A percentile compares a stretch with the other conserved stretches of the same genome.
Conservation (phyloP, 768 basidiomycete species). For the Sporobolomyces pararoseus region DNA sequence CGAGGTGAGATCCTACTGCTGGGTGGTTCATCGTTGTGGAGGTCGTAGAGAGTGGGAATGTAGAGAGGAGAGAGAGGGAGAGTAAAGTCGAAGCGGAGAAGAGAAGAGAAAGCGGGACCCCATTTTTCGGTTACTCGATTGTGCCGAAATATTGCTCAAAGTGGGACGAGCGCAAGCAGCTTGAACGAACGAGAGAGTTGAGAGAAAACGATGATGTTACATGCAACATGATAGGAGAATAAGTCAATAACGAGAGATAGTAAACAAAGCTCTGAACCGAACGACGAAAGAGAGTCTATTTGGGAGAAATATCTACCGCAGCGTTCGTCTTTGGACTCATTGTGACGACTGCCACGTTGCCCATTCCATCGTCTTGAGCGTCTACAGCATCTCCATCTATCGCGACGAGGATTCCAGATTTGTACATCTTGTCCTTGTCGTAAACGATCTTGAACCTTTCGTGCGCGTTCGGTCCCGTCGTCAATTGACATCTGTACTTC, state of each 20-base stretch:
- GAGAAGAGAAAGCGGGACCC: not conserved
- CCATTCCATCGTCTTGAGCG: constrained; percentile 22
- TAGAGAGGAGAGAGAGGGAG: not conserved
- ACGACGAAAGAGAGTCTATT: not conserved
- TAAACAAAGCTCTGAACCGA: not conserved
- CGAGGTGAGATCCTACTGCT: constrained; percentile 28
- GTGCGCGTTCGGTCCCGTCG: constrained; percentile 12
- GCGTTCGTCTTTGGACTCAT: constrained; percentile 6
- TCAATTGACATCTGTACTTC: constrained; percentile 18
- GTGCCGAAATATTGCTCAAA: not conserved
- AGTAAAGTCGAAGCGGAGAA: not conserved
- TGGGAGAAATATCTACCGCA: constrained; percentile 2
- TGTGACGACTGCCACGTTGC: constrained; percentile 1
- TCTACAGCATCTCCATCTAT: constrained; percentile 14
- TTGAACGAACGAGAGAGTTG: not conserved
- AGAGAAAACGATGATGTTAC: not conserved
- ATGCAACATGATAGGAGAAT: constrained; percentile 1
- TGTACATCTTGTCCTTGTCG: constrained; percentile 22
- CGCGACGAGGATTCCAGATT: not conserved
- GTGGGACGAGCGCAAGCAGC: constrained; percentile 3
- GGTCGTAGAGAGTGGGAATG: not conserved
- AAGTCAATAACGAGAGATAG: not conserved
- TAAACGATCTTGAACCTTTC: constrained; percentile 29
- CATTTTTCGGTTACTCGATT: too few relatives aligned
- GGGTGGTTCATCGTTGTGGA: constrained; percentile 3